Percentiles rank a stretch among this genome's conserved stretches.
Evolutionary conservation across 345 rosid genomes (phyloP).

Genomic region (Acer negundo): DNA sequence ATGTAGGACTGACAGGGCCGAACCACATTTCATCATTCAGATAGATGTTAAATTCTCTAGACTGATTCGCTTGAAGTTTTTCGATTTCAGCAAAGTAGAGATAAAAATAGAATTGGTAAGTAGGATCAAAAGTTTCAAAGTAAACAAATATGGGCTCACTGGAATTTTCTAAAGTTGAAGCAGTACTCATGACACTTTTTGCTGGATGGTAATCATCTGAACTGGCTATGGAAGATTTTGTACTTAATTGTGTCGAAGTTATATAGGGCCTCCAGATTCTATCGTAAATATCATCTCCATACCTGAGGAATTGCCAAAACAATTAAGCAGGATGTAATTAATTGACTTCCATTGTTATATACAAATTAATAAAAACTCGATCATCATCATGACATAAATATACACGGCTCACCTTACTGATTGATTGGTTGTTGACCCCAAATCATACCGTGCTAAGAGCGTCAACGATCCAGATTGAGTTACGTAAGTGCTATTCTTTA

Average conservation of each 20-base stretch:
- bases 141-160: neutral
- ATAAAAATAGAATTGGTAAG: neutral
- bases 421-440: no score
- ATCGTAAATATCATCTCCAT: slow-evolving; percentile 14
- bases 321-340: neutral
- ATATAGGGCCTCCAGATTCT: slow-evolving; percentile 9
- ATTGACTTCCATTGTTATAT: neutral
- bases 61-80: neutral
- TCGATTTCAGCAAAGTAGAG: neutral
- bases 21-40: neutral
- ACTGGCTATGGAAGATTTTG: neutral
- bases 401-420: no score
- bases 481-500: no score
- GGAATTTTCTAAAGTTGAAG: neutral
- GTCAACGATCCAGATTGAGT: no score
- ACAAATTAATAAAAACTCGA: neutral
- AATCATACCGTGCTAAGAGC: no score
- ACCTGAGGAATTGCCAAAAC: slow-evolving; percentile 10
- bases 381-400: neutral
- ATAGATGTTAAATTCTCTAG: neutral
- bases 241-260: neutral
- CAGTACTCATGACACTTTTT: neutral
- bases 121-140: neutral
- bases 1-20: neutral
- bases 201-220: slow-evolving; percentile 31